Percentiles rank a stretch among this genome's conserved stretches.
Conservation (phyloP, 2,329 filamentous ascomycete species). For the Metarhizium robertsii region DNA sequence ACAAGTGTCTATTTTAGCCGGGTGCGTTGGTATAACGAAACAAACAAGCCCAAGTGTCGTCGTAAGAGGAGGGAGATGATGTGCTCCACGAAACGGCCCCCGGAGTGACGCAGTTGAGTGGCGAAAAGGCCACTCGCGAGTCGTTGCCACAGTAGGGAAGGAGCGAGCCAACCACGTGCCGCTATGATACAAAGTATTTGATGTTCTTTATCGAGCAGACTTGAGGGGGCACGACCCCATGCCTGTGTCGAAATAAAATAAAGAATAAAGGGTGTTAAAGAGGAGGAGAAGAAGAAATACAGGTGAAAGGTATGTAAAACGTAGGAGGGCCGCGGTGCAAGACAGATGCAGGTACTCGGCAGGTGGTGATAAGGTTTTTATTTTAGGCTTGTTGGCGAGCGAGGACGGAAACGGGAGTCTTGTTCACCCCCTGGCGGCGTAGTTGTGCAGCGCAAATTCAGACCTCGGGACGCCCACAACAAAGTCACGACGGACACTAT, state of each 20-base stretch:
- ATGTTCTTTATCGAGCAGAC: neutral
- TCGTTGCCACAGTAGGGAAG: neutral
- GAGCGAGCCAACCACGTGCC: neutral
- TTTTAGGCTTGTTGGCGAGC: neutral
- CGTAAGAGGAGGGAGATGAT: neutral
- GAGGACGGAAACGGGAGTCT: neutral
- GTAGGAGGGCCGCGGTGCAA: neutral
- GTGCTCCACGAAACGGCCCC: neutral
- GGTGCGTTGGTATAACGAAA: neutral
- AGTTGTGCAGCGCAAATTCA: too few species aligned
- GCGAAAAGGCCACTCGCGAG: neutral
- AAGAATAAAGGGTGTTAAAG: neutral
- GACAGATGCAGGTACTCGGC: too few species aligned
- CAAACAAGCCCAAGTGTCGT: neutral
- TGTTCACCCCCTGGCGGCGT: neutral
- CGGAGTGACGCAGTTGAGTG: slow-evolving; percentile 3
- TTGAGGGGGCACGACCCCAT: neutral
- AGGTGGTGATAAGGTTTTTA: neutral
- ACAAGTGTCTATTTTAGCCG: neutral
- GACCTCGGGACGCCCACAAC: too few species aligned
- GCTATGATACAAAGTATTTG: neutral
- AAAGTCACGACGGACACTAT: too few species aligned
- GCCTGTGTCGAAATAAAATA: neutral
- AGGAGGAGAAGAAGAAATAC: neutral
- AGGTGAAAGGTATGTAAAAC: neutral